Conservation (phyloP, 2,329 filamentous ascomycete species). For the Dactylellina drechsleri region DNA sequence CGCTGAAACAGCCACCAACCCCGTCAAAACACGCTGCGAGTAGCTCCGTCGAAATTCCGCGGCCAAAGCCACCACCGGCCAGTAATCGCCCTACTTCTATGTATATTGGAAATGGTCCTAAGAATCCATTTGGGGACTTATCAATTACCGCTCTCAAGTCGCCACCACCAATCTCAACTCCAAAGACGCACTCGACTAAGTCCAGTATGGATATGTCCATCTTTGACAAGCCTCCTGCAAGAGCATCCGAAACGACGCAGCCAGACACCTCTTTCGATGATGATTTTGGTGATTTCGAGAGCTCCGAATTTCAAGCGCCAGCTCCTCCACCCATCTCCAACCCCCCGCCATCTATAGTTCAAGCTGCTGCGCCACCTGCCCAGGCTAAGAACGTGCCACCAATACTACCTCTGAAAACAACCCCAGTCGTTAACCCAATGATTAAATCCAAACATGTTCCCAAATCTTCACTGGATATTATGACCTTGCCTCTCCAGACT, state of each 20-base stretch:
- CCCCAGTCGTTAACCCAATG: background rate
- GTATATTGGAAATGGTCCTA: slow-evolving; percentile 37
- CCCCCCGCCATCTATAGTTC: background rate
- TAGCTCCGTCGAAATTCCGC: slow-evolving; percentile 47
- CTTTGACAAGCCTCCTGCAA: slow-evolving; percentile 27
- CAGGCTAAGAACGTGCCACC: slow-evolving; percentile 15
- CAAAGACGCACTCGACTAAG: slow-evolving; percentile 20
- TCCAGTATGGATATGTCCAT: slow-evolving; percentile 41
- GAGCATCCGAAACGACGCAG: slow-evolving; percentile 11
- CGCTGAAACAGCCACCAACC: slow-evolving; percentile 5
- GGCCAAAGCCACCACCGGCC: slow-evolving; percentile 22
- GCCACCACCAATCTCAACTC: slow-evolving; percentile 12
- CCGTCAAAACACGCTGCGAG: slow-evolving; percentile 30
- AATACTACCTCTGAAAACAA: background rate
- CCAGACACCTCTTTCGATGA: slow-evolving; percentile 47
- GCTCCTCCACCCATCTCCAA: background rate
- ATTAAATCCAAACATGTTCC: slow-evolving; percentile 8
- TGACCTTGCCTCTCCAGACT: slow-evolving; percentile 30
- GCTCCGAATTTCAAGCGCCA: slow-evolving; percentile 24
- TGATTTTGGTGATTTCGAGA: slow-evolving; percentile 54
- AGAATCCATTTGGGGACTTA: slow-evolving; percentile 40
- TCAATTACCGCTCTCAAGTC: slow-evolving; percentile 42
- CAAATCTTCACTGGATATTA: slow-evolving; percentile 34
- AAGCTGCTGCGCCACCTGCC: slow-evolving; percentile 9
- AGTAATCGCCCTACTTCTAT: slow-evolving; percentile 41